These are phyloP conservation scores for Stenogyne calaminthoides DNA, from an alignment of 305 asterid species.

Conservation along the genomic window DNA sequence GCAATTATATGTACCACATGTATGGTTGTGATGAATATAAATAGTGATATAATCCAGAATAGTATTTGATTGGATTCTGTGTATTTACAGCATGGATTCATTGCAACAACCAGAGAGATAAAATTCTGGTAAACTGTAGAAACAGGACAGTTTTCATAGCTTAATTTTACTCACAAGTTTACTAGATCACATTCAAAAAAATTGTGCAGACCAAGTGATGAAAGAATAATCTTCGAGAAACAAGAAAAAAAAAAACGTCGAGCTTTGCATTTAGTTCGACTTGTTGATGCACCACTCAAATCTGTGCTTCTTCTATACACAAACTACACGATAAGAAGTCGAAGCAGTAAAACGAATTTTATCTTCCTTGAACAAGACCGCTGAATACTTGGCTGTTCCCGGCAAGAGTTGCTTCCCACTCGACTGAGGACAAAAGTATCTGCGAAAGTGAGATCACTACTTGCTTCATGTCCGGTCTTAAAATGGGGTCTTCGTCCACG, in stretches of 20 bases:
- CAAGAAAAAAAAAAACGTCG: not conserved
- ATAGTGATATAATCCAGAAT: not conserved
- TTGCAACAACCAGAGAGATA: not conserved
- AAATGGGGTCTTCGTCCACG: slow-evolving; percentile 84
- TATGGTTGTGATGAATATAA: not conserved
- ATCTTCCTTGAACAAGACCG: slow-evolving; percentile 96
- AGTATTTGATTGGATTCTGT: not conserved
- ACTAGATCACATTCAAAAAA: not conserved
- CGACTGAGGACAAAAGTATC: slow-evolving; percentile 82
- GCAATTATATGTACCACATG: not conserved
- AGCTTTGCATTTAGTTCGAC: not conserved
- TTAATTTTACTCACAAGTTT: not conserved
- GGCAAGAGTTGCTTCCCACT: slow-evolving; percentile 99
- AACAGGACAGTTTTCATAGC: not conserved
- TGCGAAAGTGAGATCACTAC: slow-evolving; percentile 87
- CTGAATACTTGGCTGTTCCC: slow-evolving; percentile 98
- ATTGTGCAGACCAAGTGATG: not conserved
- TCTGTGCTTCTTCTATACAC: slow-evolving; percentile 29
- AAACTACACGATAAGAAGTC: slow-evolving; percentile 6
- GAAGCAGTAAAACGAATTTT: not conserved
- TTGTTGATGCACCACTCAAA: slow-evolving; percentile 7
- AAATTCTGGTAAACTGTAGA: not conserved
- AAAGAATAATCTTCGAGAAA: slow-evolving; percentile 8
- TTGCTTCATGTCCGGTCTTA: slow-evolving; percentile 97
- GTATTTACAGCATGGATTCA: not conserved